Conservation (phyloP, 164 flowering plant genomes). For the Warburgia ugandensis region DNA sequence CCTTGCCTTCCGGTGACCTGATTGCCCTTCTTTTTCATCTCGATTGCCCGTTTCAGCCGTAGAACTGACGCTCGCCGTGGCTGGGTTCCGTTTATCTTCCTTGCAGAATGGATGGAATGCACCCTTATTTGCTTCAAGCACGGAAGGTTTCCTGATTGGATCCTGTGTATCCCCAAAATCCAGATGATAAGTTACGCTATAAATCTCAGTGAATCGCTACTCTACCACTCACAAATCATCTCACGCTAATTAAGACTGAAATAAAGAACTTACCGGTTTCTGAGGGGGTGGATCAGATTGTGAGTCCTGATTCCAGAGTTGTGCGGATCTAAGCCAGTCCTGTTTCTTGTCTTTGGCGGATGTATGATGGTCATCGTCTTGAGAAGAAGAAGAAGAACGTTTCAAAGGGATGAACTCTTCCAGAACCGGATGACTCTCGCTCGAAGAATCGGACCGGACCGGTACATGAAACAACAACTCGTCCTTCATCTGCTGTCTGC, state of each 20-base stretch:
- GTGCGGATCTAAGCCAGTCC: conserved; percentile 82
- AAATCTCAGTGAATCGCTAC: too few relatives aligned
- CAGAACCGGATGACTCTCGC: conserved; percentile 39
- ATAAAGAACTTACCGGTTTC: too few relatives aligned
- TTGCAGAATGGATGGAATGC: conserved; percentile 63
- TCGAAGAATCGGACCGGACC: conserved; percentile 56
- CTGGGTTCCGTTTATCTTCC: conserved; percentile 14
- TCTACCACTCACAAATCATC: too few relatives aligned
- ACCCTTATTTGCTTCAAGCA: conserved; percentile 37
- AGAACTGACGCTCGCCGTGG: conserved; percentile 35
- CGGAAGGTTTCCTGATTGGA: conserved; percentile 17
- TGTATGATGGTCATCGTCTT: too few relatives aligned
- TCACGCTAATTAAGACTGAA: too few relatives aligned
- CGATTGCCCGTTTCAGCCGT: conserved; percentile 21
- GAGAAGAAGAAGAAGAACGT: conserved; percentile 14
- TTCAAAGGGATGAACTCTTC: conserved; percentile 73
- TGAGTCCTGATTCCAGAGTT: conserved; percentile 76
- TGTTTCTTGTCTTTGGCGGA: too few relatives aligned
- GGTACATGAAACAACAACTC: conserved; percentile 16
- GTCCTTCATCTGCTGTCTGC: conserved; percentile 9
- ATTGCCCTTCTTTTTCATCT: conserved; percentile 34
- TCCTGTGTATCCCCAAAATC: too few relatives aligned
- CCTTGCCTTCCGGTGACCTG: conserved; percentile 47
- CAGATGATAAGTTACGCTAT: too few relatives aligned
- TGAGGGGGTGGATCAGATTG: conserved; percentile 40